These are phyloP conservation scores for Parietaria judaica DNA, from an alignment of 306 rosid genomes.

Conservation along the genomic window DNA sequence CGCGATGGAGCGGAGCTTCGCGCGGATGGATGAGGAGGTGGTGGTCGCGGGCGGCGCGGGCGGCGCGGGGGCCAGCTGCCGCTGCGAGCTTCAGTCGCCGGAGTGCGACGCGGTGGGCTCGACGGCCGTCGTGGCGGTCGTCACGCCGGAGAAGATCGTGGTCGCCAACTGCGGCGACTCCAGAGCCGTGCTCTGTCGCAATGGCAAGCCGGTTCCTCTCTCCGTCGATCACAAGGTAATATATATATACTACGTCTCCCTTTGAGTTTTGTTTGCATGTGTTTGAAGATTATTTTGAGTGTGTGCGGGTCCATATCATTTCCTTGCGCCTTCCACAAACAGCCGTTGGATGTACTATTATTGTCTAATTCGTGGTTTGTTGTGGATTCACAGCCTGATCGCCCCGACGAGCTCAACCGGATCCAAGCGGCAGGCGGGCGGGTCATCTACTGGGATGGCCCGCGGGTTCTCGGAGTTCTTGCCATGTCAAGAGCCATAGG, in stretches of 20 bases:
- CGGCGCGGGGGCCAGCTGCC: constrained; percentile 26
- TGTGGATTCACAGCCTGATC: constrained; percentile 49
- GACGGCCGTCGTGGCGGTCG: constrained; percentile 41
- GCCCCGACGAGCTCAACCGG: constrained; percentile 51
- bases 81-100: constrained; percentile 49
- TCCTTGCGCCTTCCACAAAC: not conserved
- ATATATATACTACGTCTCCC: not conserved
- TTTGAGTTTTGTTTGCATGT: not conserved
- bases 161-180: constrained; percentile 65
- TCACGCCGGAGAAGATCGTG: constrained; percentile 43
- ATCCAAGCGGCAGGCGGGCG: constrained; percentile 54
- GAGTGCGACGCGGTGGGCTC: constrained; percentile 64
- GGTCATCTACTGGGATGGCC: constrained; percentile 56
- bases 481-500: constrained; percentile 75
- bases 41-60: constrained; percentile 19
- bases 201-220: constrained; percentile 50
- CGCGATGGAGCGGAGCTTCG: constrained; percentile 46
- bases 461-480: constrained; percentile 59
- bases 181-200: constrained; percentile 54
- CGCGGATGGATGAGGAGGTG: constrained; percentile 49
- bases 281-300: not conserved
- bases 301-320: not conserved
- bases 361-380: not conserved
- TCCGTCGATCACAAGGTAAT: constrained; percentile 60
- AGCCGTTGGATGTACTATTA: constrained; percentile 2